Base-by-base conservation (phyloP, 2,329 filamentous ascomycete species). In the Alternaria longipes region DNA sequence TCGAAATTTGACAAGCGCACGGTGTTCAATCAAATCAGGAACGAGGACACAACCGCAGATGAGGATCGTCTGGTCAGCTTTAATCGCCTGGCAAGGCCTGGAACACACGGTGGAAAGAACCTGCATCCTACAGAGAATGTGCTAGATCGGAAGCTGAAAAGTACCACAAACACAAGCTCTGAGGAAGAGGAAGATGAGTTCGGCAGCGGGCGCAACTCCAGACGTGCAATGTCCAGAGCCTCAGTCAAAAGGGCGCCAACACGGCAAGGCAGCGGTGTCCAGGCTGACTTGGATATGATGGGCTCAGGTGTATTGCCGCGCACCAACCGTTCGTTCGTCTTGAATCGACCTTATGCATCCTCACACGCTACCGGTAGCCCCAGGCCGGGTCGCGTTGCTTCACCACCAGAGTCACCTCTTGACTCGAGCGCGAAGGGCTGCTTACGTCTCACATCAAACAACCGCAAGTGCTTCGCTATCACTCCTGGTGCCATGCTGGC, bases 1-100 rank as follows among this genome's bases (percentile, higher is more conserved):
- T 94, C 92, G 47, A 97, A 97, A 74, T 98, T 98, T 71, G 94
- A 98, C 82, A 98, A 98, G 81, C 88, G 90, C 57, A 90, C 89
- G 1, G 88, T 98, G 8, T 99, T 99, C 75, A 91, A 94, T 67
- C 90, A 97, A 79, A 95, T 98, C 78, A 86, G 92, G 61, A 92
- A 91, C 67, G 92, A 96, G 58, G 94, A 98, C 71, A 90, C 88
- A 30, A 89, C 94, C 8, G 92, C 94, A n/a, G 94, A 97, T 58
- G 90, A 94, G 55, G 92, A 92, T 66, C 90, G 94, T n/a, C 81
- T 99, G 40, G 94, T 97, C 34, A 91, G 91, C 56, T 93, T 97
- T 80, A 98, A 98, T 76, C 88, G 92, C 34, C 72, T 87, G 5
- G 74, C 78, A 26, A 75, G 81, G 46, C 83, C 82, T 18, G 83